Conservation (phyloP, 2,329 filamentous ascomycete species). For the Fusarium stilboides region DNA sequence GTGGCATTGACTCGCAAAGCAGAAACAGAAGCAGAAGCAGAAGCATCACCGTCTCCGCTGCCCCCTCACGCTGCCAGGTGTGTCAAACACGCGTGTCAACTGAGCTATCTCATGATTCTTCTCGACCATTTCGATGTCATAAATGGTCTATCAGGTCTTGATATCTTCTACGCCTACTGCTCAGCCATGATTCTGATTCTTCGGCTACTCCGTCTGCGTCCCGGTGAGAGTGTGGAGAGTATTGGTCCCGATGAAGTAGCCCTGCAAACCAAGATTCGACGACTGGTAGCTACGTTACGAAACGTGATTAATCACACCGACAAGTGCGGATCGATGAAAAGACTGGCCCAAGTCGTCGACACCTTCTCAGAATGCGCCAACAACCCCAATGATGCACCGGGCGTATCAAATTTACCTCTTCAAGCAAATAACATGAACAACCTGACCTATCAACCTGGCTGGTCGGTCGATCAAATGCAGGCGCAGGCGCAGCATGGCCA, state of each 20-base stretch:
- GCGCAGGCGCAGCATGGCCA: conserved; percentile 18
- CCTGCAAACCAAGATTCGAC: conserved; percentile 26
- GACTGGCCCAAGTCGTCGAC: conserved; percentile 49
- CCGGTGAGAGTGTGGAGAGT: not conserved
- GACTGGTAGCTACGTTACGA: conserved; percentile 30
- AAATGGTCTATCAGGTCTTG: conserved; percentile 54
- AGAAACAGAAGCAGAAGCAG: not conserved
- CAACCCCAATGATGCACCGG: conserved; percentile 17
- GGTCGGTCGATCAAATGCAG: conserved; percentile 16
- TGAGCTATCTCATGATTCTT: conserved; percentile 52
- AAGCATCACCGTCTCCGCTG: not conserved
- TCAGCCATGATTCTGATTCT: conserved; percentile 51
- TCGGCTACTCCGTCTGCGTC: conserved; percentile 23
- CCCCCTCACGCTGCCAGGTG: conserved; percentile 23
- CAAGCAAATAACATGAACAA: conserved; percentile 16
- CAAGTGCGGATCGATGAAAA: conserved; percentile 52
- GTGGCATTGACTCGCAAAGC: conserved; percentile 29
- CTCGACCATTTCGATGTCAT: conserved; percentile 53
- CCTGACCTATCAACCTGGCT: not conserved
- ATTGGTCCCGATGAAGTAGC: conserved; percentile 14
- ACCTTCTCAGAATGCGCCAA: conserved; percentile 49
- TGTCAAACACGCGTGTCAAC: conserved; percentile 52
- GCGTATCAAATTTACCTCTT: not conserved
- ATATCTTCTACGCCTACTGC: conserved; percentile 56
- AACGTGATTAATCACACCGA: conserved; percentile 43